These are phyloP conservation scores for Candida boidinii DNA, from an alignment of 805 yeast species.

Conservation along the genomic window DNA sequence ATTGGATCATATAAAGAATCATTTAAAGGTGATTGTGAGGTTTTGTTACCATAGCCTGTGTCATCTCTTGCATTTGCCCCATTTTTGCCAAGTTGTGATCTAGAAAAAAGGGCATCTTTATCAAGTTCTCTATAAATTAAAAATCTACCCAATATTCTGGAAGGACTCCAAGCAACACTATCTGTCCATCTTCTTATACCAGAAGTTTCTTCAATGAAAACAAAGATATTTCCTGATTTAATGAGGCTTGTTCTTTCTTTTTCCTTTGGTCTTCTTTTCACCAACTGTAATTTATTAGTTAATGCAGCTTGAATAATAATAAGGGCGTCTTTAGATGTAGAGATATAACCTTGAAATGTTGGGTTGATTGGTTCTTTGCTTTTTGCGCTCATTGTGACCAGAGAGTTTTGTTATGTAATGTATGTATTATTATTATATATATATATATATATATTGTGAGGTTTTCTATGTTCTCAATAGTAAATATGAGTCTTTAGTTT, in stretches of 20 bases:
- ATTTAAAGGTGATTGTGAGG: no score
- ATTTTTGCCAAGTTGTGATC: no score
- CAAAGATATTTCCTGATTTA: slow-evolving; percentile 71
- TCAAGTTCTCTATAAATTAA: slow-evolving; percentile 71
- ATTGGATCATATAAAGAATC: no score
- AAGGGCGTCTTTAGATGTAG: slow-evolving; percentile 77
- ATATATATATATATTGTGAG: no score
- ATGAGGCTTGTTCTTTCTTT: slow-evolving; percentile 61
- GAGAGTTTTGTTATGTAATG: no score
- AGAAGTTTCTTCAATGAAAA: slow-evolving; percentile 72
- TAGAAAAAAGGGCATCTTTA: slow-evolving; percentile 28
- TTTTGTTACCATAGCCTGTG: no score
- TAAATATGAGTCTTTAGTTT: no score
- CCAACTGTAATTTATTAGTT: slow-evolving; percentile 48
- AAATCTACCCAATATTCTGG: slow-evolving; percentile 79
- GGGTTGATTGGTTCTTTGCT: slow-evolving; percentile 30
- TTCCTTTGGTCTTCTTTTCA: slow-evolving; percentile 77
- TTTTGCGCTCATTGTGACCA: neutral
- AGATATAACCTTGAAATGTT: slow-evolving; percentile 68
- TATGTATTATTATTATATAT: no score
- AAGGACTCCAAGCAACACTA: slow-evolving; percentile 91
- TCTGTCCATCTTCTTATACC: slow-evolving; percentile 95
- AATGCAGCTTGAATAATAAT: slow-evolving; percentile 73
- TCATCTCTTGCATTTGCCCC: slow-evolving; percentile 25
- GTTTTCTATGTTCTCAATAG: no score